These are phyloP conservation scores for Gloeopeniophorella convolvens DNA, from an alignment of 768 basidiomycete genomes.

Conservation along the genomic window DNA sequence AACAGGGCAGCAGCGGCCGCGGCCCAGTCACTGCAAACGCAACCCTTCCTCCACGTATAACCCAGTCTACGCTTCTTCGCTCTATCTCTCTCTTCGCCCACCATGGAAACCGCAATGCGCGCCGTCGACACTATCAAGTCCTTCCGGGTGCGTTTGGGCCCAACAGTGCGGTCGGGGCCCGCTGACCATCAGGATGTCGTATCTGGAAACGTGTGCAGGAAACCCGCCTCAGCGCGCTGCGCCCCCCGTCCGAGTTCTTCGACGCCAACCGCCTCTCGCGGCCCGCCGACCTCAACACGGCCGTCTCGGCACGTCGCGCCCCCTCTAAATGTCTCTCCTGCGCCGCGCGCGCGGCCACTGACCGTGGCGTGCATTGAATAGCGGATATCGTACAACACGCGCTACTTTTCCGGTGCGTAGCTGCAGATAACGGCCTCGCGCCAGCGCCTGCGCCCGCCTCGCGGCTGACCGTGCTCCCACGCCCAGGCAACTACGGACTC, in stretches of 20 bases:
- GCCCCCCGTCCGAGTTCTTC: constrained; percentile 73
- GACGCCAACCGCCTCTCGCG: constrained; percentile 78
- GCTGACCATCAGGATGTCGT: constrained; percentile 1
- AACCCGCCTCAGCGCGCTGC: constrained; percentile 68
- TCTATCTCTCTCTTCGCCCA: constrained; percentile 5
- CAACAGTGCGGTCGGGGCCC: not conserved
- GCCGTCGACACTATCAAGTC: constrained; percentile 63
- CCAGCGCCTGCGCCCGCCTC: constrained; percentile 1
- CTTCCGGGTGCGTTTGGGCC: constrained; percentile 49
- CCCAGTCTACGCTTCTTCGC: not conserved
- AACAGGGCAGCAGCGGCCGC: constrained; percentile 3
- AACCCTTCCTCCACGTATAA: not conserved
- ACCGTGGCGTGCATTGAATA: constrained; percentile 26
- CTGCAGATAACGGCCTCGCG: no score
- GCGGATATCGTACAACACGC: constrained; percentile 94
- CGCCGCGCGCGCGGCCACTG: no score
- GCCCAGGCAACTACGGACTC: constrained; percentile 78
- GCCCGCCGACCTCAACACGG: constrained; percentile 75
- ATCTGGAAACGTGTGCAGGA: constrained; percentile 41
- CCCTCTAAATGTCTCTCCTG: not conserved
- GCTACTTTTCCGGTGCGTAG: constrained; percentile 68
- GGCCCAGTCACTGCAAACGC: not conserved
- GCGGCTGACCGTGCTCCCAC: constrained; percentile 4
- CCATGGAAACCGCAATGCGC: constrained; percentile 63
- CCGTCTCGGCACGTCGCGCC: constrained; percentile 54